phyloP scores from a whole-genome alignment of 2,329 filamentous ascomycete species.

The Aspergillus sp. region DNA sequence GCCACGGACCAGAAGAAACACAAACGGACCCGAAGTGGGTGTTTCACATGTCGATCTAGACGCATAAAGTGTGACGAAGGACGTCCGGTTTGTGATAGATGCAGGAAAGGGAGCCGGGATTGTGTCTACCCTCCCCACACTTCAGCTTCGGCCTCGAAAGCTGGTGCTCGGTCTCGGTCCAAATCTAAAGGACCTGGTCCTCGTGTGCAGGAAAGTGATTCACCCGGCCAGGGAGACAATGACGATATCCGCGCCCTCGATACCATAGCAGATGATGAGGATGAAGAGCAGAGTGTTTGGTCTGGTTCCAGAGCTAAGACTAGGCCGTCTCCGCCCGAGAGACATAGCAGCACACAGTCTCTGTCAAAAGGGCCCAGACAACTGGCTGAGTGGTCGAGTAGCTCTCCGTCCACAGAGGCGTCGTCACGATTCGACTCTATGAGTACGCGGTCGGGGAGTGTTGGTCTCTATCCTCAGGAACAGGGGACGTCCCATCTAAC shows the following conservation, averaged over 20 bases:
- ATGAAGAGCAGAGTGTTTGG: constrained; percentile 19
- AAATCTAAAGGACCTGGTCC: constrained; percentile 35
- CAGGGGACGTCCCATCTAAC: constrained; percentile 32
- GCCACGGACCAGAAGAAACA: constrained; percentile 72
- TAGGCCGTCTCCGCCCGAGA: constrained; percentile 16
- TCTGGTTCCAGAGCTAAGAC: constrained; percentile 15
- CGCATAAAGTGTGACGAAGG: constrained; percentile 93
- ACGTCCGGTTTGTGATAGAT: constrained; percentile 80
- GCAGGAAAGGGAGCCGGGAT: constrained; percentile 82
- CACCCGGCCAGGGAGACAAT: constrained; percentile 42
- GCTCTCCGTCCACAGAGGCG: constrained; percentile 45
- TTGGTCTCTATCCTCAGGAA: constrained; percentile 20
- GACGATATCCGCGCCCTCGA: constrained; percentile 34
- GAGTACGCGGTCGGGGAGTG: constrained; percentile 26
- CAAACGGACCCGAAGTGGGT: constrained; percentile 84
- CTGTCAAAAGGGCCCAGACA: constrained; percentile 20
- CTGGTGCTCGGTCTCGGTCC: constrained; percentile 31
- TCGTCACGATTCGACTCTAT: constrained; percentile 32
- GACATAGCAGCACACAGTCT: constrained; percentile 25
- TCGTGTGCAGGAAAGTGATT: constrained; percentile 41
- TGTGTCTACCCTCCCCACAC: constrained; percentile 72
- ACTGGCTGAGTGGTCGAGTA: constrained; percentile 32
- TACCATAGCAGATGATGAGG: constrained; percentile 38
- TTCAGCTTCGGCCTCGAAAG: constrained; percentile 33
- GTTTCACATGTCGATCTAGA: constrained; percentile 81